Percentiles rank a stretch among this genome's conserved stretches.
phyloP scores from a whole-genome alignment of 169 alveolate genomes.

The Neospora caninum region DNA sequence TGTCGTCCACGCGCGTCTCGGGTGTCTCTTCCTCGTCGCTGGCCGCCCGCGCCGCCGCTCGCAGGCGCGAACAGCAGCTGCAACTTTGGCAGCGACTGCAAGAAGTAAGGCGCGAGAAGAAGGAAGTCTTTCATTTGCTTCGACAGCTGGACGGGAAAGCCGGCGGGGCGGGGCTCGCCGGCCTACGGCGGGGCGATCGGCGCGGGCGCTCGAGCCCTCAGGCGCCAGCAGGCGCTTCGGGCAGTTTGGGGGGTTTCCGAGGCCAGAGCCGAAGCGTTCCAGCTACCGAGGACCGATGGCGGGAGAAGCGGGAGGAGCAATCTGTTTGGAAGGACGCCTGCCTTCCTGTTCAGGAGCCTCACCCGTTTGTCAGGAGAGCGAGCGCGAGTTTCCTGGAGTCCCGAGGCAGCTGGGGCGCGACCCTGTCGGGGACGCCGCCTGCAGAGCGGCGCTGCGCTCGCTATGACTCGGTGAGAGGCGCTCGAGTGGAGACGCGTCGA shows the following conservation, averaged over 20 bases:
- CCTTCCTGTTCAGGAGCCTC: too few species aligned
- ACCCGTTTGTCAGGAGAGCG: too few species aligned
- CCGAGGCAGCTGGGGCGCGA: too few species aligned
- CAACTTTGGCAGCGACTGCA: conserved; percentile 11
- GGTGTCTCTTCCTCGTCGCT: not conserved
- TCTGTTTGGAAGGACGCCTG: too few species aligned
- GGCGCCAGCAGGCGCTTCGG: not conserved
- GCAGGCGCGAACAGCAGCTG: conserved; percentile 2
- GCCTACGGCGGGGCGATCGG: not conserved
- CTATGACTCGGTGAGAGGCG: too few species aligned
- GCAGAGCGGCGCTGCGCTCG: too few species aligned
- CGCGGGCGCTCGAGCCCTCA: not conserved
- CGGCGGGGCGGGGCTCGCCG: not conserved
- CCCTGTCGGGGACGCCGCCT: too few species aligned
- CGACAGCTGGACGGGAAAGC: not conserved
- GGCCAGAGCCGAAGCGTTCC: not conserved
- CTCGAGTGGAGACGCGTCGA: not conserved
- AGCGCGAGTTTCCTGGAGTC: too few species aligned
- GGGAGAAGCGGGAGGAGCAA: not conserved
- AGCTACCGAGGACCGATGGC: not conserved
- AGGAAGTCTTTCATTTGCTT: not conserved
- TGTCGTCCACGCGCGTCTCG: not conserved
- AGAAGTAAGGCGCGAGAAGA: not conserved
- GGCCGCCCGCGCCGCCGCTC: conserved; percentile 27
- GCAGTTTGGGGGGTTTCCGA: not conserved